Base-by-base conservation (phyloP, 148 eudicot genomes). In the Chenopodium berlandieri region DNA sequence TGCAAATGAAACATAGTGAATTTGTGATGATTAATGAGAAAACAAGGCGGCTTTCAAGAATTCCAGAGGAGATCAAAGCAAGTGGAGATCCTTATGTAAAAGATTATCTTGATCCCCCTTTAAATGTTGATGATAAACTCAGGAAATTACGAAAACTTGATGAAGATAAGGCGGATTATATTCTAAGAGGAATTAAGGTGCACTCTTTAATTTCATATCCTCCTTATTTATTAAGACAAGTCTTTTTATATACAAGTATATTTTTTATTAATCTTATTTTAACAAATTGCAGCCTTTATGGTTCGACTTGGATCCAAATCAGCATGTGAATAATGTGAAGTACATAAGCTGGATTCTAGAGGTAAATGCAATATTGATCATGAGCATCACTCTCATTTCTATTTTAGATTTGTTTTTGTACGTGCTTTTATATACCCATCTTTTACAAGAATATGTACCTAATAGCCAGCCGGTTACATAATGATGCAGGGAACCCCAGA, bases 241-340 rank as follows among this genome's bases (percentile, higher is more conserved):
- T 6, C 44, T 40, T 40, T 40, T 40, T 40, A 40, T 40, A 0
- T 6, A 40, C 44, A 40, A 40, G 44, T 40, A 40, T 40, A 5
- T 40, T 40, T 40, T 40, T 40, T 40, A 40, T 40, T 40, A 5
- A 40, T 40, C 44, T 40, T 40, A 40, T 40, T 40, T 25, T 52
- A 46, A 0, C 44, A 2, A 56, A 56, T 73, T 90, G 79, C 89
- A 93, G 97, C 93, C 97, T 65, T 85, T 89, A 84, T 88, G 97
- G 87, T 87, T 92, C 71, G 95, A 92, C 80, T 86, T 94, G 86
- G 97, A 94, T 86, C 90, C 93, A 82, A 94, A 94, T 84, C 90
- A 94, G 27, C 95, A 94, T 67, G 97, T 92, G 44, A 92, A 92
- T 84, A 90, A 94, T 71, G 94, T 90, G 12, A 94, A 92, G 83